These are phyloP conservation scores for Glycine soja DNA, from an alignment of 306 rosid genomes.

Conservation along the genomic window DNA sequence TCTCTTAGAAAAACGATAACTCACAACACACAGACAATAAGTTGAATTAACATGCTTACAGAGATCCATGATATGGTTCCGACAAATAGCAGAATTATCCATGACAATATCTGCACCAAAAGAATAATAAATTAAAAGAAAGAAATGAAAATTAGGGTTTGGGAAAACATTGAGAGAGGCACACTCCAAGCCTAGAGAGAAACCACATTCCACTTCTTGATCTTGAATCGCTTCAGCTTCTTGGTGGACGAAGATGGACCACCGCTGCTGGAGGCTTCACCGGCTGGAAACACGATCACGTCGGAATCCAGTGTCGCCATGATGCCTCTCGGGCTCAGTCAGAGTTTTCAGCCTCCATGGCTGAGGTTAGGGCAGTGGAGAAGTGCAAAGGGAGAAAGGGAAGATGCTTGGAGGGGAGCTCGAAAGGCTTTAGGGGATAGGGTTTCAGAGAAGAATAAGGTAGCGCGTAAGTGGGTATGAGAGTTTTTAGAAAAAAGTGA, in stretches of 20 bases:
- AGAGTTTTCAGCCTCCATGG: no score
- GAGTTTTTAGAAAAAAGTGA: no score
- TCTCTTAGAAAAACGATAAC: not conserved
- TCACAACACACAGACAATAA: not conserved
- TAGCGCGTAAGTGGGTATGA: no score
- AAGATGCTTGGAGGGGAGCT: no score
- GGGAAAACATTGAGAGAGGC: not conserved
- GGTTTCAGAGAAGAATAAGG: no score
- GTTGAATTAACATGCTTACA: no score
- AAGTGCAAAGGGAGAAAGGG: no score
- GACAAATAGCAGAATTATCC: conserved; percentile 89
- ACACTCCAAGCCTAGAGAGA: conserved; percentile 96
- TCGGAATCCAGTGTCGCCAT: conserved; percentile 79
- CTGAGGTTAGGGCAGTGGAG: no score
- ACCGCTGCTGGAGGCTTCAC: conserved; percentile 66
- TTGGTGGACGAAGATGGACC: conserved; percentile 59
- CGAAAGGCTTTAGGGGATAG: no score
- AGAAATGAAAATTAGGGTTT: conserved; percentile 42
- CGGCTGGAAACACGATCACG: conserved; percentile 72
- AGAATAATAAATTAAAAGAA: not conserved
- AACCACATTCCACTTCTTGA: conserved; percentile 94
- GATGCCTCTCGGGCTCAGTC: no score
- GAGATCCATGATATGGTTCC: conserved; percentile 96
- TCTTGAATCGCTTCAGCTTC: conserved; percentile 83
- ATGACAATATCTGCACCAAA: conserved; percentile 76